phyloP scores from a whole-genome alignment of 345 rosid species.

The Arabidopsis arenosa region DNA sequence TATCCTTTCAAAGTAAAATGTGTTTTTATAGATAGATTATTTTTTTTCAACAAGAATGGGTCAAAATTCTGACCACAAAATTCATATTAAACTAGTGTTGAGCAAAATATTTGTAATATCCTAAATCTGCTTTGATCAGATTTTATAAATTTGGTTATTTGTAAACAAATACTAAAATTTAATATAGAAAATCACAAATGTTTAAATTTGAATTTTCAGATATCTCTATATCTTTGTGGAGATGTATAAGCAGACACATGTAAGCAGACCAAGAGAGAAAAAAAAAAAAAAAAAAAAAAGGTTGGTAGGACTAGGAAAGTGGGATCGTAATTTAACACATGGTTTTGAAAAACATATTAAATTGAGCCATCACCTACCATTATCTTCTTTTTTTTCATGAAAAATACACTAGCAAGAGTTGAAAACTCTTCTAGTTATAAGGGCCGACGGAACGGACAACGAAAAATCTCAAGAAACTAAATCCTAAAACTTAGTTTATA shows the following conservation, averaged over 20 bases:
- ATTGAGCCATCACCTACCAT: conserved; percentile 31
- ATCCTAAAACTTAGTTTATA: too few species aligned
- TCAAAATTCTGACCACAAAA: conserved; percentile 33
- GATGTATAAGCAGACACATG: background rate
- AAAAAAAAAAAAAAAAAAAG: too few species aligned
- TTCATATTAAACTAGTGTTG: background rate
- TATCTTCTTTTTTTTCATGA: background rate
- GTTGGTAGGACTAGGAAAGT: conserved; percentile 23
- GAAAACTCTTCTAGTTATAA: too few species aligned
- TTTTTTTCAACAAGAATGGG: background rate
- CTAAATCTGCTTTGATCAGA: too few species aligned
- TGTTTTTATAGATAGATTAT: conserved; percentile 38
- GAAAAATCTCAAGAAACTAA: too few species aligned
- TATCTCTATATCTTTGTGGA: background rate
- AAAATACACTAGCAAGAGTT: too few species aligned
- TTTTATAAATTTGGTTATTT: background rate
- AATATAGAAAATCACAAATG: background rate
- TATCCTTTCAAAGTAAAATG: background rate
- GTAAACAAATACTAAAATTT: background rate
- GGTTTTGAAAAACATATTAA: background rate
- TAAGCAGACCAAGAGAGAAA: too few species aligned
- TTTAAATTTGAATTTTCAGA: background rate
- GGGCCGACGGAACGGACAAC: too few species aligned
- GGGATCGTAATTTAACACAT: conserved; percentile 26
- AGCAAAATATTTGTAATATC: background rate